Conservation (phyloP, 192 early-diverging fungal genomes). For the Podochytrium sp. region DNA sequence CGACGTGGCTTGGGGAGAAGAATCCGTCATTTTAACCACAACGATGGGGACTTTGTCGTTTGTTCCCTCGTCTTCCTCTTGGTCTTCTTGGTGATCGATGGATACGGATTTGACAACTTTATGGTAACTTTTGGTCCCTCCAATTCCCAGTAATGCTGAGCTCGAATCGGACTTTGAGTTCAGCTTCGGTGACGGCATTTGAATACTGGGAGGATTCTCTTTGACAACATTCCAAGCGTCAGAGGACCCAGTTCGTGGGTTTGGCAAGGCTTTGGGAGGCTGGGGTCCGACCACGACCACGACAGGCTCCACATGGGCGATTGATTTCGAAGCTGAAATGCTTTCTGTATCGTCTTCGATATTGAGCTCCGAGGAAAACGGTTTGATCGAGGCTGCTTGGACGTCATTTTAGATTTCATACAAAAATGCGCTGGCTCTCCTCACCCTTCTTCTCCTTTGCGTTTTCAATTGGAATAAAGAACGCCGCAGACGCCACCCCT, state of each 20-base stretch:
- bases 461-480: conserved; percentile 24
- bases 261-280: not conserved
- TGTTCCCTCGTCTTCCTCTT: not conserved
- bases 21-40: conserved; percentile 19
- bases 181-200: not conserved
- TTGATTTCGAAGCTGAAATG: not conserved
- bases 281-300: conserved; percentile 20
- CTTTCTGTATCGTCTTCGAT: conserved; percentile 2
- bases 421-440: not conserved
- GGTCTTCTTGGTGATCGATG: no score
- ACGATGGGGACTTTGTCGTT: conserved; percentile 15
- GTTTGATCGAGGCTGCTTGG: not conserved
- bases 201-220: not conserved
- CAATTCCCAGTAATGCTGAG: no score
- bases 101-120: no score
- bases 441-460: not conserved
- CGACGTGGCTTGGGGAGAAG: not conserved
- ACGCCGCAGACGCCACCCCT: not conserved
- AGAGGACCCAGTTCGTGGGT: not conserved
- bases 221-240: conserved; percentile 18
- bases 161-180: not conserved
- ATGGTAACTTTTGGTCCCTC: no score
- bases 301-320: conserved; percentile 8
- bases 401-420: not conserved
- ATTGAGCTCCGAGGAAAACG: not conserved